phyloP scores from a whole-genome alignment of 345 rosid species.

The Kandelia obovata region DNA sequence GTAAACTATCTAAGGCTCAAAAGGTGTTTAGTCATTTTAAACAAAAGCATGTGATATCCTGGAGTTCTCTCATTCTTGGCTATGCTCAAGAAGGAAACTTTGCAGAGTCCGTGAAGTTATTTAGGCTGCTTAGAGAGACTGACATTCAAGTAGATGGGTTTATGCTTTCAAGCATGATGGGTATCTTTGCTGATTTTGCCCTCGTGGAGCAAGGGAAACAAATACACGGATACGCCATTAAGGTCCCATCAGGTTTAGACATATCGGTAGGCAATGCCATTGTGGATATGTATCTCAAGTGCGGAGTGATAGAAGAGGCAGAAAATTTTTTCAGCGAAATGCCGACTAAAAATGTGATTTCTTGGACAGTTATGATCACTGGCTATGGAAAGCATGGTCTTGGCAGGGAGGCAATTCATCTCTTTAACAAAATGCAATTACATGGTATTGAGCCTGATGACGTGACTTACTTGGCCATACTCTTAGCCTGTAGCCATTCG shows the following conservation, averaged over 20 bases:
- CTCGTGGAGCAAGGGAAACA: slow-evolving; percentile 81
- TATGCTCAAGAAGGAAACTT: slow-evolving; percentile 75
- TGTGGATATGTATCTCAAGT: slow-evolving; percentile 88
- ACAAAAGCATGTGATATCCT: slow-evolving; percentile 59
- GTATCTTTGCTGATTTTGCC: slow-evolving; percentile 82
- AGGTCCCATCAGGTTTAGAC: slow-evolving; percentile 62
- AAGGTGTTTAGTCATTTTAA: slow-evolving; percentile 52
- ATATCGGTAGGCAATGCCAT: slow-evolving; percentile 62
- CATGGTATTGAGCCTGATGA: slow-evolving; percentile 59
- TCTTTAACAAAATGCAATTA: slow-evolving; percentile 51
- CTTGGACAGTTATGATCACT: slow-evolving; percentile 90
- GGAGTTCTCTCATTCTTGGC: slow-evolving; percentile 75
- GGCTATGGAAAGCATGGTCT: slow-evolving; percentile 92
- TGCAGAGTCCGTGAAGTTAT: slow-evolving; percentile 61
- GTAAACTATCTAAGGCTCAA: slow-evolving; percentile 47
- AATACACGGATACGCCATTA: slow-evolving; percentile 61
- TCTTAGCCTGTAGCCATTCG: slow-evolving; percentile 87
- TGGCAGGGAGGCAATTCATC: slow-evolving; percentile 51
- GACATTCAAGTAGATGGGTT: slow-evolving; percentile 46
- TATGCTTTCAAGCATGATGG: slow-evolving; percentile 67
- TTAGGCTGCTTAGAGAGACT: slow-evolving; percentile 48
- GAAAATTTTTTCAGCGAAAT: slow-evolving; percentile 51
- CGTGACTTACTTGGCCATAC: slow-evolving; percentile 72
- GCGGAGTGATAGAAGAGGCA: slow-evolving; percentile 71
- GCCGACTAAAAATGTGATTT: slow-evolving; percentile 59